Evolutionary conservation across 2,329 filamentous ascomycete genomes (phyloP).

Genomic region (Talaromyces sp.): DNA sequence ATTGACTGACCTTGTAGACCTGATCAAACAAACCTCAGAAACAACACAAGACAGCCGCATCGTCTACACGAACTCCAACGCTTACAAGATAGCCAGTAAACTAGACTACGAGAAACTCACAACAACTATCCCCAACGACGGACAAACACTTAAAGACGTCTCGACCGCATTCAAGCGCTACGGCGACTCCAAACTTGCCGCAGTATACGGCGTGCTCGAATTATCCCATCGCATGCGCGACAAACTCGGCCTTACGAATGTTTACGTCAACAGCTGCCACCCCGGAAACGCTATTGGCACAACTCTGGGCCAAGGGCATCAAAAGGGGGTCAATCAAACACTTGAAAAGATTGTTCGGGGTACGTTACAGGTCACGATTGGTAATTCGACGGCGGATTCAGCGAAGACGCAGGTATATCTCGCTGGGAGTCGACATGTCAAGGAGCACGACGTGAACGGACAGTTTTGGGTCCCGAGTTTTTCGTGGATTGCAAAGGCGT

Average conservation of each 20-base stretch:
- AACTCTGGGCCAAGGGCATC: slow-evolving; percentile 8
- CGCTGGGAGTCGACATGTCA: slow-evolving; percentile 5
- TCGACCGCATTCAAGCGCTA: slow-evolving; percentile 12
- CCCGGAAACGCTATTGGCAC: slow-evolving; percentile 15
- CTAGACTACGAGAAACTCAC: slow-evolving; percentile 14
- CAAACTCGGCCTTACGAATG: background rate
- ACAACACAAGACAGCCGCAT: slow-evolving; percentile 14
- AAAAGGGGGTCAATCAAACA: slow-evolving; percentile 10
- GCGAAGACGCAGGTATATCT: slow-evolving; percentile 18
- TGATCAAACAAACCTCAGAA: slow-evolving; percentile 13
- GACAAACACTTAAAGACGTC: slow-evolving; percentile 7
- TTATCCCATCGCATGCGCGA: background rate
- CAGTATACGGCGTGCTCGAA: slow-evolving; percentile 10
- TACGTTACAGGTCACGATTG: slow-evolving; percentile 5
- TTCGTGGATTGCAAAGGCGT: slow-evolving; percentile 3
- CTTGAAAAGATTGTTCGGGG: slow-evolving; percentile 6
- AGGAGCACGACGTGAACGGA: slow-evolving; percentile 1
- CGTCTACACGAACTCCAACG: slow-evolving; percentile 14
- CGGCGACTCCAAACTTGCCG: slow-evolving; percentile 11
- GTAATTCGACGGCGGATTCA: slow-evolving; percentile 10
- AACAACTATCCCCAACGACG: slow-evolving; percentile 13
- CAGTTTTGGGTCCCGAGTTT: slow-evolving; percentile 14
- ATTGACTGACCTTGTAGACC: background rate
- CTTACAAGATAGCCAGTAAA: slow-evolving; percentile 10
- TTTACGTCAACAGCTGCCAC: slow-evolving; percentile 16